Percentiles rank a stretch among this genome's conserved stretches.
phyloP scores from a whole-genome alignment of 257 asterid species.

The Verbena officinalis region DNA sequence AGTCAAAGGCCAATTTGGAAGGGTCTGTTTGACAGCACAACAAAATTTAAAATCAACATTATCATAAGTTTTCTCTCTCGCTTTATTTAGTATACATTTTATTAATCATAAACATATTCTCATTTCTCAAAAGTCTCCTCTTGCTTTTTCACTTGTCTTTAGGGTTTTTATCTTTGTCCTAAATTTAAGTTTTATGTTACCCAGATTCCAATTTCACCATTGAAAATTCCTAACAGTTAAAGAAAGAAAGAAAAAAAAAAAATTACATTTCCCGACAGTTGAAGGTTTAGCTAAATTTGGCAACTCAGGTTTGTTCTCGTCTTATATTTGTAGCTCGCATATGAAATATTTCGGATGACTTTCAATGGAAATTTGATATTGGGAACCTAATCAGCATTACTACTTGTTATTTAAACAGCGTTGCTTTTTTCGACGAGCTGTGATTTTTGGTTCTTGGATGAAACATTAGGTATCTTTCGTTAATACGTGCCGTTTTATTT shows the following conservation, averaged over 20 bases:
- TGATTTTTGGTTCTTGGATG: too few relatives aligned
- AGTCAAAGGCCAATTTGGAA: background rate
- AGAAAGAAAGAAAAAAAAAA: too few relatives aligned
- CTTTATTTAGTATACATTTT: background rate
- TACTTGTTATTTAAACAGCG: too few relatives aligned
- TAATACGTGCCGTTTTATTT: too few relatives aligned
- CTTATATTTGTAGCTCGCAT: background rate
- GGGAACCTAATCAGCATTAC: background rate
- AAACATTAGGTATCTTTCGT: too few relatives aligned
- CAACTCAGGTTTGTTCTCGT: background rate
- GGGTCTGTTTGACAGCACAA: slow-evolving; percentile 8
- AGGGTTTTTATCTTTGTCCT: slow-evolving; percentile 9
- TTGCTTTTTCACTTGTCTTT: background rate
- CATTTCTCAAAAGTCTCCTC: background rate
- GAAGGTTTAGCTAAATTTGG: background rate
- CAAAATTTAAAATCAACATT: background rate
- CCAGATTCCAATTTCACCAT: too few relatives aligned
- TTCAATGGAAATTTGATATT: background rate
- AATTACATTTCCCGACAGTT: background rate
- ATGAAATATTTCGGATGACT: background rate
- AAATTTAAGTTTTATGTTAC: background rate
- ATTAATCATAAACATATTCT: slow-evolving; percentile 12
- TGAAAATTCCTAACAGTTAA: too few relatives aligned
- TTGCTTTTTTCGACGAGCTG: too few relatives aligned
- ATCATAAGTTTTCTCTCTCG: background rate